Evolutionary conservation across 768 basidiomycete species (phyloP).

Genomic region (Mycena metata): DNA sequence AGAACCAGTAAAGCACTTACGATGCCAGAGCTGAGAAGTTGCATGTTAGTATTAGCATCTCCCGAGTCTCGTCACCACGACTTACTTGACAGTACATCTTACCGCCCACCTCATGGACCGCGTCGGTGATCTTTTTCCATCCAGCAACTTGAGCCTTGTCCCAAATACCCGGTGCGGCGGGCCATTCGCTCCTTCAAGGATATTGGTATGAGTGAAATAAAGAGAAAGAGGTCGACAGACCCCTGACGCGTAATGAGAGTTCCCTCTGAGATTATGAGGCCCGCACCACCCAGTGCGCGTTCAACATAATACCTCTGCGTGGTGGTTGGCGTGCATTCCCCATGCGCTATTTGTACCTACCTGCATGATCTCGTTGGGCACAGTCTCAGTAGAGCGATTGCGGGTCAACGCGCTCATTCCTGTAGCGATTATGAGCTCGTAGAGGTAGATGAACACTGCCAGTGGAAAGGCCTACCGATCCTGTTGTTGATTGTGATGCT

Average conservation of each 20-base stretch:
- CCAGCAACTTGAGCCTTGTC: constrained; percentile 57
- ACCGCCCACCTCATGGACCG: constrained; percentile 60
- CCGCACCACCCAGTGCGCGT: constrained; percentile 52
- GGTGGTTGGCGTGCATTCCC: no score
- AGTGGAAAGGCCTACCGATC: constrained; percentile 16
- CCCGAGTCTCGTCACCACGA: not conserved
- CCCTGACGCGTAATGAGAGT: constrained; percentile 59
- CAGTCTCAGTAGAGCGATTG: constrained; percentile 52
- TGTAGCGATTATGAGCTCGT: not conserved
- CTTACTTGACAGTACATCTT: constrained; percentile 59
- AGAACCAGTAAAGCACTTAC: not conserved
- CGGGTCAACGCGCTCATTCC: constrained; percentile 57
- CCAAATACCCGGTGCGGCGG: constrained; percentile 58
- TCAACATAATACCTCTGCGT: constrained; percentile 54
- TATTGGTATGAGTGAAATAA: not conserved
- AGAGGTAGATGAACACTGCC: no score
- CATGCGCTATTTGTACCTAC: no score
- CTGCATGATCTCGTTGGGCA: constrained; percentile 54
- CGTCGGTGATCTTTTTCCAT: constrained; percentile 62
- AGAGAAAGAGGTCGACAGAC: constrained; percentile 29
- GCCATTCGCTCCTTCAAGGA: constrained; percentile 43
- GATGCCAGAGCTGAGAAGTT: constrained; percentile 54
- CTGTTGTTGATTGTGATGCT: constrained; percentile 23
- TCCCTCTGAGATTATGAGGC: constrained; percentile 56
- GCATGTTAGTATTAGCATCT: not conserved